phyloP scores from a whole-genome alignment of 176 grass and related monocot species.

The Tillandsia leiboldiana region DNA sequence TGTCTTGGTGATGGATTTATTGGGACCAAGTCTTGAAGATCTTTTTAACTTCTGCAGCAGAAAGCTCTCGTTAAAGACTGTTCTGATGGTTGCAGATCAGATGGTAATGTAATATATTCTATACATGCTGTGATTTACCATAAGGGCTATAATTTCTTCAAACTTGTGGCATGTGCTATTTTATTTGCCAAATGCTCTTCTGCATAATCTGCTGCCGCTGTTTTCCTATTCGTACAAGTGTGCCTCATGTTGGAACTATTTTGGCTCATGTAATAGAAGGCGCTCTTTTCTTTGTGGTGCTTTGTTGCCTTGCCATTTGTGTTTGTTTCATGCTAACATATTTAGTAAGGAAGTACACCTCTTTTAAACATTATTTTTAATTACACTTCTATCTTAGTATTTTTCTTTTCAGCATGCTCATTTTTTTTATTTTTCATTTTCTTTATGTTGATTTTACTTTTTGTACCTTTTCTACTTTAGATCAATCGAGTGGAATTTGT shows the following conservation, averaged over 20 bases:
- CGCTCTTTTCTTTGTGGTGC: not conserved
- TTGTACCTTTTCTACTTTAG: slow-evolving; percentile 26
- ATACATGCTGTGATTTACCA: not conserved
- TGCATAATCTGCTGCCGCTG: not conserved
- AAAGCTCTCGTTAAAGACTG: slow-evolving; percentile 93
- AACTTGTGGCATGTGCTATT: not conserved
- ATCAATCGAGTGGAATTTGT: slow-evolving; percentile 95
- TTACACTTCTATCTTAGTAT: not conserved
- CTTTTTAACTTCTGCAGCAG: slow-evolving; percentile 98
- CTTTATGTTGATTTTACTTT: not conserved
- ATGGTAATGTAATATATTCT: slow-evolving; percentile 41
- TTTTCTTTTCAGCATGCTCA: not conserved
- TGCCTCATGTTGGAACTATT: not conserved
- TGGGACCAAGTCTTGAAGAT: slow-evolving; percentile 92
- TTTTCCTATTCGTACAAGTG: not conserved
- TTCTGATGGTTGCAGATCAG: slow-evolving; percentile 98
- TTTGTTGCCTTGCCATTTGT: not conserved
- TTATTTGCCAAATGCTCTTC: not conserved
- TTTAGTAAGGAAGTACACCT: not conserved
- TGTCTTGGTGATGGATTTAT: slow-evolving; percentile 94
- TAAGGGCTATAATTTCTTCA: not conserved
- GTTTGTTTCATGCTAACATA: not conserved
- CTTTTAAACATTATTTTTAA: not conserved
- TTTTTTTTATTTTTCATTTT: not conserved
- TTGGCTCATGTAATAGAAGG: not conserved